phyloP scores from a whole-genome alignment of 768 basidiomycete species.

The Suillus lakei region DNA sequence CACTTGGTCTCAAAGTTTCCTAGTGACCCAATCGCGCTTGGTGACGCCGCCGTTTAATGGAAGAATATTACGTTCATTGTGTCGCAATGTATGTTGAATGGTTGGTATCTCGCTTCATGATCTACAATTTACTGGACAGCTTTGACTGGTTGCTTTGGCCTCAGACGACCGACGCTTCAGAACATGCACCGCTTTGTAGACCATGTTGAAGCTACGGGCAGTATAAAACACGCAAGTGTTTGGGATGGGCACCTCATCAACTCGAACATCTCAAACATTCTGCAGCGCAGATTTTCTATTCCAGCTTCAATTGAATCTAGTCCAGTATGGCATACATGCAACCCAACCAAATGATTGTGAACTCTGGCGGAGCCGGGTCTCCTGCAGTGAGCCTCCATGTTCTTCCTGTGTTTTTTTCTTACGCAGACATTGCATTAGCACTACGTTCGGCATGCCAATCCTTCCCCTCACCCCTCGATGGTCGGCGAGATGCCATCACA shows the following conservation, averaged over 20 bases:
- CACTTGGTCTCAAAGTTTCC: neutral
- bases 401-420: neutral
- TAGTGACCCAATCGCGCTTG: neutral
- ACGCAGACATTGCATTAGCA: conserved; percentile 13
- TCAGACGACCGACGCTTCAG: neutral
- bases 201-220: too few relatives aligned
- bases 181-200: neutral
- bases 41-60: neutral
- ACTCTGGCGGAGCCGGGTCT: conserved; percentile 16
- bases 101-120: neutral
- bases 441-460: conserved; percentile 15
- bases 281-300: too few relatives aligned
- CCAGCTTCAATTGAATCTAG: neutral
- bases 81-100: neutral
- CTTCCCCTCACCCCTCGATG: conserved; percentile 23
- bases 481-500: conserved; percentile 23
- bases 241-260: neutral
- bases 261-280: neutral
- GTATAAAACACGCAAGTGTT: neutral
- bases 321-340: conserved; percentile 13
- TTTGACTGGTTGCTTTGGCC: neutral
- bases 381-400: conserved; percentile 4
- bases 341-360: conserved; percentile 10
- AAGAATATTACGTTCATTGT: neutral
- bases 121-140: neutral